Conservation (phyloP, 257 asterid species). For the Lycium barbarum region DNA sequence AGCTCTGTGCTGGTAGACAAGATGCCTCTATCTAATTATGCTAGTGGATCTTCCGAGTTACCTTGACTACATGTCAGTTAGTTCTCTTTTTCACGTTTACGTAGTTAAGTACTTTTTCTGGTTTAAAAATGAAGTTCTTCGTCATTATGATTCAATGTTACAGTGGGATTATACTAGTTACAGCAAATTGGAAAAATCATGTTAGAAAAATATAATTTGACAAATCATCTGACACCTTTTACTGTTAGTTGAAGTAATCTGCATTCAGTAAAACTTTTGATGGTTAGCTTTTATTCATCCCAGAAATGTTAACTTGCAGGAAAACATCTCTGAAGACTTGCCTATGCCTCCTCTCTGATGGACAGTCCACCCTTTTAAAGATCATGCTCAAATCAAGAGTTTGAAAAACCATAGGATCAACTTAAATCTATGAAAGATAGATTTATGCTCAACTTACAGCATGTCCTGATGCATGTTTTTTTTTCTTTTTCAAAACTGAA, state of each 20-base stretch:
- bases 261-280: slow-evolving; percentile 22
- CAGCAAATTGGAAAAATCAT: background rate
- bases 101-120: background rate
- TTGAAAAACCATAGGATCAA: no score
- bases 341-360: slow-evolving; percentile 97
- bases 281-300: slow-evolving; percentile 29
- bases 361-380: no score
- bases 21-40: slow-evolving; percentile 20
- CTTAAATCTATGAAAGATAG: no score
- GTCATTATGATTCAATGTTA: background rate
- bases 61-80: slow-evolving; percentile 18
- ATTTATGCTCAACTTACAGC: no score
- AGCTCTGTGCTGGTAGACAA: slow-evolving; percentile 15
- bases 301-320: slow-evolving; percentile 54
- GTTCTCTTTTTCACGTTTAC: slow-evolving; percentile 1
- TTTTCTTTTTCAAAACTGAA: no score
- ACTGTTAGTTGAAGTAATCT: background rate
- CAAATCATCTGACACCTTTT: slow-evolving; percentile 2
- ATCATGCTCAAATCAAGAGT: no score
- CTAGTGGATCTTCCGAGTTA: background rate
- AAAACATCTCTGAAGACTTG: slow-evolving; percentile 65
- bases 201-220: slow-evolving; percentile 1
- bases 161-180: slow-evolving; percentile 15
- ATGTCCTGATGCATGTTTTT: no score
- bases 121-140: background rate